Percentiles rank a stretch among this genome's conserved stretches.
phyloP scores from a whole-genome alignment of 805 yeast genomes.

The Saitoella complicata region DNA sequence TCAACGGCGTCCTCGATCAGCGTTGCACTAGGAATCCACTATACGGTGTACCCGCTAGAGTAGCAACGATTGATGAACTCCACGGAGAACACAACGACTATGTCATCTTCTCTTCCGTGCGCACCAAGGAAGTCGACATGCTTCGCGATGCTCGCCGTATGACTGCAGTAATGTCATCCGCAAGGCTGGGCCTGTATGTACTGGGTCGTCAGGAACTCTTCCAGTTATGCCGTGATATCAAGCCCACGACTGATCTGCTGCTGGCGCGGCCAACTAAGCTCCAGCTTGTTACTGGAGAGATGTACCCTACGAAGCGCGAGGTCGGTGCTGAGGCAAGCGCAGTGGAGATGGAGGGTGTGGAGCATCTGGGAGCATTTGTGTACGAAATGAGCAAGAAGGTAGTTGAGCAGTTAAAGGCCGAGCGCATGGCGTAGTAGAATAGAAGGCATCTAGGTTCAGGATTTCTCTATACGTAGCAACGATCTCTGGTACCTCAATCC shows the following conservation, averaged over 20 bases:
- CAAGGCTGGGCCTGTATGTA: constrained; percentile 23
- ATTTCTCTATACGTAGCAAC: no score
- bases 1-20: constrained; percentile 27
- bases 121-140: constrained; percentile 18
- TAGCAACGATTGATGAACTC: constrained; percentile 18
- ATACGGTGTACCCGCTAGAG: constrained; percentile 20
- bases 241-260: constrained; percentile 5
- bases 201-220: constrained; percentile 16
- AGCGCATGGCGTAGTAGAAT: no score
- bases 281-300: constrained; percentile 19
- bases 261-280: constrained; percentile 11
- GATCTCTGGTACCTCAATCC: no score
- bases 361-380: constrained; percentile 21
- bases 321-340: constrained; percentile 7
- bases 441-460: no score
- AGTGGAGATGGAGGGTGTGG: constrained; percentile 18
- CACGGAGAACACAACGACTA: constrained; percentile 6
- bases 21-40: constrained; percentile 17
- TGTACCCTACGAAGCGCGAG: constrained; percentile 13
- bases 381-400: constrained; percentile 19
- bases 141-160: constrained; percentile 15
- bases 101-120: constrained; percentile 24
- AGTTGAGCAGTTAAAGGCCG: no score
- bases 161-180: constrained; percentile 20
- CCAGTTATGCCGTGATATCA: constrained; percentile 6